Evolutionary conservation across 2,329 filamentous ascomycete genomes (phyloP), one percentile per base, ranked within the genome.

Genomic region (Myriosclerotinia scirpicola): DNA sequence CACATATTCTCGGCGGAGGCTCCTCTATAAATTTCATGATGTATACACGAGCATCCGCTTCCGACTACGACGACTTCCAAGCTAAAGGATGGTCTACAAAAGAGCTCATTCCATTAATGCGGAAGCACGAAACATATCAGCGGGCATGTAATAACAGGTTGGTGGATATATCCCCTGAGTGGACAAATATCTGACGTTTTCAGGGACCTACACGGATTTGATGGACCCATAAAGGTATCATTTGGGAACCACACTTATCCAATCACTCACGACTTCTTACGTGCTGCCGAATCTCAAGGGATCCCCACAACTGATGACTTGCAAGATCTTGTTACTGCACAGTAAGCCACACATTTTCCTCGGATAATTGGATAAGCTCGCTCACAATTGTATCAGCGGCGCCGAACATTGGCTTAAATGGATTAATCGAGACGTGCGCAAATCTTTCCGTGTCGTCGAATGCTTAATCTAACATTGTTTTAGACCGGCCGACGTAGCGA

Each of bases 331-430:
- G 80, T 79, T 38, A 90, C 88, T 1, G 88, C 79, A 54, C 82
- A 84, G 73, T 74, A 72, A 64, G 73, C 70, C 12, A 38, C 17
- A 30, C 2, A 22, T 42, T 17, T 30, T 0, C 1, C 14, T 22
- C 20, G 7, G 0, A n/a, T n/a, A 5, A 5, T 15, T 22, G 34
- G 54, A 30, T 44, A 54, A 67, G 30, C 30, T 34, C 67, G 38
- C 70, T 36, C 30, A 30, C 60, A 34, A 34, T 22, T 14, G 30
- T 34, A 53, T 9, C n/a, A 75, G 73, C 65, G 90, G 90, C 69
- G 90, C 90, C 55, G 90, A 93, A 78, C 90, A 93, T 71, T 93
- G 90, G 90, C 80, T 93, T 66, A 93, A 93, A 78, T 93, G 90
- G 90, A 93, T 93, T 78, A 93, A 93, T 74, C 84, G 85, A 67